Base-by-base conservation (phyloP, 306 rosid genomes). In the Fragaria ananassa region DNA sequence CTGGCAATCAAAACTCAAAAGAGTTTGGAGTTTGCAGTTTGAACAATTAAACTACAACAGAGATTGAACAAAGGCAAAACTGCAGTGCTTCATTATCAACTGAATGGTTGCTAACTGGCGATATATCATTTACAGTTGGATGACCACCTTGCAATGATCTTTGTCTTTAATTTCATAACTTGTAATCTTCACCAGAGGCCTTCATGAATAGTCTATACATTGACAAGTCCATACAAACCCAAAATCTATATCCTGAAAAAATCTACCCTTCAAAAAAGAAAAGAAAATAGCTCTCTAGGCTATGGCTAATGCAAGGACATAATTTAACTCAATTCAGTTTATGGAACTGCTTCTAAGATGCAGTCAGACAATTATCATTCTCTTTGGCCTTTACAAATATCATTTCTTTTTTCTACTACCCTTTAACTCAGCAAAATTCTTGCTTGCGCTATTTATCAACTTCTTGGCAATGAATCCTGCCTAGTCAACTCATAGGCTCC, bases 401-500 rank as follows among this genome's bases (percentile, higher is more conserved):
- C 1, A 25, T 80, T 13, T 65, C 8, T 23, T 21, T 35, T 15
- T 14, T n/a, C 50, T 12, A 64, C 29, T 8, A 51, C 61, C 65
- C 50, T 71, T 47, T 4, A 34, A n/a, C 58, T 23, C 69, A 12
- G 46, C 64, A 72, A 71, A 51, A 72, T 42, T 70, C 70, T 44
- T 8, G 0, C 29, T 49, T 57, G 11, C 70, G 11, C 54, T 27
- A 44, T n/a, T 66, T 46, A 60, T 46, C 53, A 41, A 64, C 58
- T 71, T 76, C 84, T 78, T 49, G 86, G 73, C 27, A 76, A 42
- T 2, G 87, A 88, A 81, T 88, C 75, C 77, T 85, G 88, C 81
- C 86, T 81, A 35, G 89, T 76, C 83, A 88, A 79, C 78, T 76
- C 89, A 62, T 83, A 79, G 57, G 45, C 83, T 77, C 80, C 73